Base-by-base conservation (phyloP, 1,284 basidiomycete genomes). In the Earliella scabrosa region DNA sequence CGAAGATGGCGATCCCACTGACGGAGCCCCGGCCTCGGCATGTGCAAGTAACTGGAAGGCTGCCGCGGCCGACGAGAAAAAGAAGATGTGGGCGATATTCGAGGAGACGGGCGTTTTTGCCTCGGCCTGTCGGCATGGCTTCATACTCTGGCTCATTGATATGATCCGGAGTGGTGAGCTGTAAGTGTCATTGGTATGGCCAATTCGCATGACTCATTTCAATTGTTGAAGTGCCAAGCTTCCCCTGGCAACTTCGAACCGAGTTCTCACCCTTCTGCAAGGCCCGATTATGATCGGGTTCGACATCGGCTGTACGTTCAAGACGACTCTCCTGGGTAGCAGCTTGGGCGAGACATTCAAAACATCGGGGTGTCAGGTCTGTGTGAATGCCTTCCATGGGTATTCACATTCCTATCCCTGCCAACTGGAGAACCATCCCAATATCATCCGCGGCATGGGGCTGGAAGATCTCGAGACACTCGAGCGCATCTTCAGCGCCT, bases 221-320 rank as follows among this genome's bases (percentile, higher is more conserved):
- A n/a, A 6, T 23, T 14, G 9, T 20, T 23, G 0, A 54, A 76
- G 75, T 3, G 73, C 72, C n/a, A 75, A 76, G 53, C 73, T 74
- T 45, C 66, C 68, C 0, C 60, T 75, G 1, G 71, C 73, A 0
- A 65, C 67, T 7, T 48, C 68, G 4, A 52, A 63, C 1, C 54
- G 62, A 47, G 35, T 69, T 1, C 46, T 75, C 2, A 61, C 67
- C 11, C 39, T 43, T 1, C 59, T 70, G 27, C 61, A 59, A 1
- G 18, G 16, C 0, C 34, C 18, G 0, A 39, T 32, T 6, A 36
- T 59, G 1, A 18, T 35, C 11, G 54, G 51, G 2, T 76, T 73
- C 56, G 71, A 76, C 50, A 73, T 76, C 36, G 73, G 70, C 2
- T 76, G 75, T 49, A 56, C 56, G 0, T 73, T 75, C 47, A 58